A percentile compares a stretch with the other conserved stretches of the same genome.
These are phyloP conservation scores for Daldinia grandis DNA, from an alignment of 495 filamentous ascomycete genomes.

Conservation along the genomic window DNA sequence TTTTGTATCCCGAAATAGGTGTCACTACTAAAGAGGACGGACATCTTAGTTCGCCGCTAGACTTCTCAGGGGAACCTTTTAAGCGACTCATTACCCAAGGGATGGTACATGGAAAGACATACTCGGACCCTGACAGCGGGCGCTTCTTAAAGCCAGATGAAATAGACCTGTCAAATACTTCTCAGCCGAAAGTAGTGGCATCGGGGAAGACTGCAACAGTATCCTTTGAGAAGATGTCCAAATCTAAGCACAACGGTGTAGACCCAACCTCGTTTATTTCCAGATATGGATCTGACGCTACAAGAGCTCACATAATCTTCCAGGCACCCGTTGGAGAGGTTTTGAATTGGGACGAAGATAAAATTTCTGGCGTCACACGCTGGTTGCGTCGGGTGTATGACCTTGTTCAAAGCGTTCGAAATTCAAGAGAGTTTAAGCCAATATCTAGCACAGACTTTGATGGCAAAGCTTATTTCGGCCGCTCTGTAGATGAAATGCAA, in stretches of 20 bases:
- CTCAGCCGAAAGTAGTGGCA: constrained; percentile 66
- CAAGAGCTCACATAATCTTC: constrained; percentile 86
- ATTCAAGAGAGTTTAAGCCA: neutral
- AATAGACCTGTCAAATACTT: constrained; percentile 67
- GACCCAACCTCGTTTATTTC: constrained; percentile 75
- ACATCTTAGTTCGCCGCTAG: constrained; percentile 28
- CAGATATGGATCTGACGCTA: constrained; percentile 83
- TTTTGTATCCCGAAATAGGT: constrained; percentile 35
- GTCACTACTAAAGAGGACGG: constrained; percentile 45
- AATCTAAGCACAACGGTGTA: constrained; percentile 93
- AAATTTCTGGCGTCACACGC: constrained; percentile 79
- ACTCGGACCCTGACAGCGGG: constrained; percentile 74
- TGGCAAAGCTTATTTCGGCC: constrained; percentile 47
- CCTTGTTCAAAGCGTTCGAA: constrained; percentile 54
- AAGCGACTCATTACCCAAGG: constrained; percentile 82
- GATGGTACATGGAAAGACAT: constrained; percentile 92
- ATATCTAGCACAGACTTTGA: constrained; percentile 8
- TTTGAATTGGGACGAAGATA: constrained; percentile 86
- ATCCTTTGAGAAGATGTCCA: constrained; percentile 93
- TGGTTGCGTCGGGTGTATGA: constrained; percentile 77
- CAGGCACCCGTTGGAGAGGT: constrained; percentile 83
- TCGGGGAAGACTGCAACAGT: constrained; percentile 66
- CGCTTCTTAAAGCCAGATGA: constrained; percentile 82
- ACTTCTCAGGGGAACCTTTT: constrained; percentile 74
- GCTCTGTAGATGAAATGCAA: constrained; percentile 3